Base-by-base conservation (phyloP, 2,329 filamentous ascomycete species). In the Fusarium nygamai region DNA sequence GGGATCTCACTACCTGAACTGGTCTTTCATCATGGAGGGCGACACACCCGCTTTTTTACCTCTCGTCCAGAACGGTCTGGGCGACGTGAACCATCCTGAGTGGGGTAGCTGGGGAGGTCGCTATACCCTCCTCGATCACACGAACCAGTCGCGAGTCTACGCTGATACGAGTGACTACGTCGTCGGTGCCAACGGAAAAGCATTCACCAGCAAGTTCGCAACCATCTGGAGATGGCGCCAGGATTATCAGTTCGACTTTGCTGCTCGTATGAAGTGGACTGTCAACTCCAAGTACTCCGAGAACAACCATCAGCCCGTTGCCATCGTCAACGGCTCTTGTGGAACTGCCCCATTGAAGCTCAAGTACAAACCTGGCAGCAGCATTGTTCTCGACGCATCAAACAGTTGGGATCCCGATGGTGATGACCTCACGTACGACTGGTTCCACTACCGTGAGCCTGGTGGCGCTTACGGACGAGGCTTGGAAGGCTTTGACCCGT, bases 41-140 rank as follows among this genome's bases (percentile, higher is more conserved):
- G 69, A 72, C 22, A 72, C 69, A 3, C 69, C 69, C 1, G 38
- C 69, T 0, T 68, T 68, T 0, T 2, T 72, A 0, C 64, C 68
- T 10, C 57, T 72, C 2, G 41, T 72, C 0, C 69, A 44, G 6
- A 72, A 72, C 1, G 69, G 69, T 0, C 2, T 72, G 0, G 68
- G 68, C 2, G 51, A 72, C 1, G 47, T 68, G 1, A 71, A 72
- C 10, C 63, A 57, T 10, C 69, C 69, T 1, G 69, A 72, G 6
- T 72, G 63, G 53, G 69, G 69, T 1, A 72, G 62, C 22, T 72
- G 69, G 69, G 69, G 68, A 0, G 69, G 69, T 3, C 62, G 69
- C 0, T 72, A 72, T 20, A 71, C 68, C 0, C 69, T 71, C 1
- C 46, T 72, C 0, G 68, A 71, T 6, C 68, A 72, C 0, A 53